A percentile compares a stretch with the other conserved stretches of the same genome.
Conservation (phyloP, 2,329 filamentous ascomycete genomes). For the Neofusicoccum cordaticola region DNA sequence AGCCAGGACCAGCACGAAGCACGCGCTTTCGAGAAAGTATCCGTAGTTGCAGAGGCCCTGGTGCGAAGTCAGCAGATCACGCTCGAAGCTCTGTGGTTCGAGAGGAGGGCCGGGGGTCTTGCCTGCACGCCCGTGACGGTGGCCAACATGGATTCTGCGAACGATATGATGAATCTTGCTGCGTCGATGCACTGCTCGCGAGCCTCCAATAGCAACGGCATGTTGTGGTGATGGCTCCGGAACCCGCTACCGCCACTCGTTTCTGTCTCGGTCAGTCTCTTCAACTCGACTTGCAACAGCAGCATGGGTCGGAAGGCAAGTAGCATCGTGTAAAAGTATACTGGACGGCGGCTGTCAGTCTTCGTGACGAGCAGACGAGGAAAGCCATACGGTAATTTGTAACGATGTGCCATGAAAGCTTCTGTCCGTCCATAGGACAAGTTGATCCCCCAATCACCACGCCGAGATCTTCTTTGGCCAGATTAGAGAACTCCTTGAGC, state of each 20-base stretch:
- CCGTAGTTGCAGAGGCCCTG: slow-evolving; percentile 4
- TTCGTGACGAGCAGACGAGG: accelerated
- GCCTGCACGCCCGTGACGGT: not conserved
- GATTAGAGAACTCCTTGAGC: not conserved
- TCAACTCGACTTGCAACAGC: not conserved
- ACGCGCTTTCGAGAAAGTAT: slow-evolving; percentile 2
- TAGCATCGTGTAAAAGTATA: slow-evolving; percentile 6
- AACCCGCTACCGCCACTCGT: not conserved
- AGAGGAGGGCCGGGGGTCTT: not conserved
- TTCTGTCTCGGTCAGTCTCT: not conserved
- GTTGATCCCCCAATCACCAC: not conserved
- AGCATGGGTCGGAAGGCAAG: slow-evolving; percentile 3
- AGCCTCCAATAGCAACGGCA: not conserved
- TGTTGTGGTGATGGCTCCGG: not conserved
- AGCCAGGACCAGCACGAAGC: not conserved
- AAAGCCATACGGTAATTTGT: not conserved
- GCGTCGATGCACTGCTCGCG: not conserved
- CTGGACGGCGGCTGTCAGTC: not conserved
- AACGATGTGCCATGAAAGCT: not conserved
- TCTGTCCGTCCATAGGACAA: not conserved
- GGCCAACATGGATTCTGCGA: not conserved
- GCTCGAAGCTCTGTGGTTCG: too few relatives aligned
- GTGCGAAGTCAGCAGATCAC: not conserved
- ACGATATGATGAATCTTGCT: not conserved
- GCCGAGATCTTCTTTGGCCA: not conserved